phyloP scores from a whole-genome alignment of 306 rosid species.

The Pyrus communis region DNA sequence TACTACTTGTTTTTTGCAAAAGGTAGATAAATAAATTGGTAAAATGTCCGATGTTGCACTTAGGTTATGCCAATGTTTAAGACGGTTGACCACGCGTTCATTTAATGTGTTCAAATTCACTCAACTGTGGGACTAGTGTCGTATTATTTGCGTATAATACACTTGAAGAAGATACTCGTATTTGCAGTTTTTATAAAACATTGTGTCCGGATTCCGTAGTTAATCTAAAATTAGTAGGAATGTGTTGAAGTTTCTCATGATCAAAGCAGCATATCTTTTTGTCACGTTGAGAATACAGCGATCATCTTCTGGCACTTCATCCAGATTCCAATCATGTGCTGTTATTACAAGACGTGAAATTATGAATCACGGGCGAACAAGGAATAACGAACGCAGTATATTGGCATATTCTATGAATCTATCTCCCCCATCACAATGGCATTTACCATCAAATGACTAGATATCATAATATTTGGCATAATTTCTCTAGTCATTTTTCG shows the following conservation, averaged over 20 bases:
- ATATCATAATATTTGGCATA: too few species aligned
- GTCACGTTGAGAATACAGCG: background rate
- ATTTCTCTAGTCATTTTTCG: too few species aligned
- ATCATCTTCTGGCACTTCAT: background rate
- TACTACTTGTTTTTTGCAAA: constrained; percentile 29
- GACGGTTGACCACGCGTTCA: background rate
- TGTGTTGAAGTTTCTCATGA: too few species aligned
- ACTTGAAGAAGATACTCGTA: background rate
- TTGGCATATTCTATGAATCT: constrained; percentile 17
- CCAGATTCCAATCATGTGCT: background rate
- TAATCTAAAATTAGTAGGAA: too few species aligned
- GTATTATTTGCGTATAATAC: background rate
- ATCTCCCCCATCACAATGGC: background rate
- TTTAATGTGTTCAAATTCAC: background rate
- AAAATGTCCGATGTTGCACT: constrained; percentile 15
- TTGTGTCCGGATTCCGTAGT: too few species aligned
- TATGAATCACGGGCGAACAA: background rate
- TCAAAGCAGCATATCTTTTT: background rate
- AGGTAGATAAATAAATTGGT: constrained; percentile 65
- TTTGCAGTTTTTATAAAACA: background rate
- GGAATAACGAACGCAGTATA: background rate
- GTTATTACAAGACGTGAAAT: background rate
- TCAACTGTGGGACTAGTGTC: background rate
- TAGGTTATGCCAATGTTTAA: constrained; percentile 7
- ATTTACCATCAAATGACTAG: background rate